Conservation (phyloP, 345 rosid species). For the Sisymbrium irio region DNA sequence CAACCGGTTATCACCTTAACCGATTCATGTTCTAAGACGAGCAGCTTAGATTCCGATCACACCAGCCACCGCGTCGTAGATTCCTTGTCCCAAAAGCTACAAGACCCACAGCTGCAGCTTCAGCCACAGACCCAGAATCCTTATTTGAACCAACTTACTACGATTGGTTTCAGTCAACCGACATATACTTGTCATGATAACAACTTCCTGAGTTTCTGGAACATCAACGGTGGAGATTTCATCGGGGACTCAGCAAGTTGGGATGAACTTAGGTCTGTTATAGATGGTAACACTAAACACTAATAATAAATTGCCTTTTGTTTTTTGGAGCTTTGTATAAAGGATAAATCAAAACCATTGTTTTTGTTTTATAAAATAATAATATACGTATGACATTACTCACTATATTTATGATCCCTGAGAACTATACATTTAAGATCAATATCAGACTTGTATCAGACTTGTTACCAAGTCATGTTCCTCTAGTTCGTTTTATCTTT, state of each 20-base stretch:
- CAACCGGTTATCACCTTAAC: constrained; percentile 34
- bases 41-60: constrained; percentile 56
- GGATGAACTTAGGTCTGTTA: constrained; percentile 72
- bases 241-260: constrained; percentile 48
- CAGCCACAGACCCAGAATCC: constrained; percentile 18
- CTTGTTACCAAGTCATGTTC: neutral
- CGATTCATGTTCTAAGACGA: constrained; percentile 48
- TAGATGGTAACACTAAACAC: constrained; percentile 40
- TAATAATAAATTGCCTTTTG: neutral
- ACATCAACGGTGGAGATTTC: constrained; percentile 42
- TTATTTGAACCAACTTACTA: constrained; percentile 24
- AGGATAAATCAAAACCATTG: constrained; percentile 6
- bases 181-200: constrained; percentile 22
- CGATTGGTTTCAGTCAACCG: constrained; percentile 12
- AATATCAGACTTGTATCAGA: no score
- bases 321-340: neutral
- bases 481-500: neutral
- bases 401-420: neutral
- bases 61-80: constrained; percentile 40
- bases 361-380: constrained; percentile 5
- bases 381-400: neutral
- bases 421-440: neutral
- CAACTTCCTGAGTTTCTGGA: constrained; percentile 34
- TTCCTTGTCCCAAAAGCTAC: constrained; percentile 21
- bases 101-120: constrained; percentile 32